phyloP scores from a whole-genome alignment of 2,329 filamentous ascomycete genomes.

The Fusarium sp. region DNA sequence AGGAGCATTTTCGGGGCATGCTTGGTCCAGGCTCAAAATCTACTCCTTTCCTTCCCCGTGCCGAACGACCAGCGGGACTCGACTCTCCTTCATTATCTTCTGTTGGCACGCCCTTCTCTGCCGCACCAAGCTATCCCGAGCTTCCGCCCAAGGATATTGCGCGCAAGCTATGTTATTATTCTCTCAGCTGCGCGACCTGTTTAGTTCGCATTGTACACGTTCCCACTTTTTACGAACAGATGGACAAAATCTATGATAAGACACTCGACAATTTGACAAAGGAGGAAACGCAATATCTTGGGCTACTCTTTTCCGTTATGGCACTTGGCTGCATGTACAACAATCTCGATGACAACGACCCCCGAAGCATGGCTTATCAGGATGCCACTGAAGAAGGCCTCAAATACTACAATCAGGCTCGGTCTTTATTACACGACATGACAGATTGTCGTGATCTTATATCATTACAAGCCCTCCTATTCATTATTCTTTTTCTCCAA shows the following conservation, averaged over 20 bases:
- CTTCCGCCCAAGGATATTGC: slow-evolving; percentile 74
- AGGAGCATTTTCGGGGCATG: slow-evolving; percentile 84
- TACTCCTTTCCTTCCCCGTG: slow-evolving; percentile 66
- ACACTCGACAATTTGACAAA: slow-evolving; percentile 70
- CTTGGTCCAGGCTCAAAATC: slow-evolving; percentile 70
- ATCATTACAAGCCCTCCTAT: slow-evolving; percentile 79
- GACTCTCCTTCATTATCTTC: slow-evolving; percentile 74
- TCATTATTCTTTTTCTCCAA: slow-evolving; percentile 84
- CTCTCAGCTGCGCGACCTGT: slow-evolving; percentile 67
- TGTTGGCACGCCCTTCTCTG: slow-evolving; percentile 70
- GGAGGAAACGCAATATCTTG: slow-evolving; percentile 75
- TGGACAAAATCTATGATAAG: slow-evolving; percentile 81
- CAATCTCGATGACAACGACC: slow-evolving; percentile 64
- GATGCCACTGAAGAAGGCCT: slow-evolving; percentile 69
- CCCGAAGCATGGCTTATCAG: slow-evolving; percentile 60
- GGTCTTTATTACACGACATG: slow-evolving; percentile 72
- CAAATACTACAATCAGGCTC: slow-evolving; percentile 78
- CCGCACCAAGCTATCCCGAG: slow-evolving; percentile 67
- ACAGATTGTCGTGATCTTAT: slow-evolving; percentile 78
- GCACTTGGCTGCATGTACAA: slow-evolving; percentile 79
- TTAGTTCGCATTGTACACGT: slow-evolving; percentile 79
- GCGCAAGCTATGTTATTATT: slow-evolving; percentile 64
- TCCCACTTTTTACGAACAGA: slow-evolving; percentile 80
- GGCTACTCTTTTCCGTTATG: slow-evolving; percentile 75
- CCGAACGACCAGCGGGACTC: slow-evolving; percentile 64